Percentiles rank a stretch among this genome's conserved stretches.
phyloP scores from a whole-genome alignment of 2,329 filamentous ascomycete species.

The Alternaria viburni region DNA sequence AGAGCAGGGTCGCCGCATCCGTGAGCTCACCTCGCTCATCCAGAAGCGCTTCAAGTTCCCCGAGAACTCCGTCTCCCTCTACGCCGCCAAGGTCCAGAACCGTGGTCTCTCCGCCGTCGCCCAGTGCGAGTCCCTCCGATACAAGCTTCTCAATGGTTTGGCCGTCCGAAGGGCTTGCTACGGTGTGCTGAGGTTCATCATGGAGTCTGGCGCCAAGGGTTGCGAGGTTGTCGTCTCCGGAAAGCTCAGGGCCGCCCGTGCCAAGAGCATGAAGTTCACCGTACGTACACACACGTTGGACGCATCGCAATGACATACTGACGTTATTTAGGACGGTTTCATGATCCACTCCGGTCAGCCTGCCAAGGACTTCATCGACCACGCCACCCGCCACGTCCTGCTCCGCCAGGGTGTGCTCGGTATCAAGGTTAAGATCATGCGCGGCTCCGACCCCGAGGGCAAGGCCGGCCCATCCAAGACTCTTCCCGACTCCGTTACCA shows the following conservation, averaged over 20 bases:
- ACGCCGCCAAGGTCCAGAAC: conserved; percentile 99
- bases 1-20: conserved; percentile 99
- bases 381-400: conserved; percentile 97
- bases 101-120: conserved; percentile 99
- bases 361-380: conserved; percentile 99
- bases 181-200: conserved; percentile 99
- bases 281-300: conserved; percentile 55
- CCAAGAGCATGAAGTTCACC: conserved; percentile 99
- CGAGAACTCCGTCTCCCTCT: conserved; percentile 99
- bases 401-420: conserved; percentile 99
- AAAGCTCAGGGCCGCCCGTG: conserved; percentile 98
- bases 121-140: conserved; percentile 99
- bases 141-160: conserved; percentile 99
- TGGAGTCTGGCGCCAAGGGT: conserved; percentile 99
- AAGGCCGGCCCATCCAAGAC: conserved; percentile 98
- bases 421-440: conserved; percentile 99
- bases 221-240: conserved; percentile 99
- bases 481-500: conserved; percentile 96
- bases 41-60: conserved; percentile 99
- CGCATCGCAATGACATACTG: conserved; percentile 15
- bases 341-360: conserved; percentile 99
- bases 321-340: conserved; percentile 77
- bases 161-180: conserved; percentile 99
- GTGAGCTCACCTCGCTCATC: conserved; percentile 99
- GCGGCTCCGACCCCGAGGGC: conserved; percentile 98